Conservation (phyloP, 371 early-diverging fungal species). For the Circinella umbellata region DNA sequence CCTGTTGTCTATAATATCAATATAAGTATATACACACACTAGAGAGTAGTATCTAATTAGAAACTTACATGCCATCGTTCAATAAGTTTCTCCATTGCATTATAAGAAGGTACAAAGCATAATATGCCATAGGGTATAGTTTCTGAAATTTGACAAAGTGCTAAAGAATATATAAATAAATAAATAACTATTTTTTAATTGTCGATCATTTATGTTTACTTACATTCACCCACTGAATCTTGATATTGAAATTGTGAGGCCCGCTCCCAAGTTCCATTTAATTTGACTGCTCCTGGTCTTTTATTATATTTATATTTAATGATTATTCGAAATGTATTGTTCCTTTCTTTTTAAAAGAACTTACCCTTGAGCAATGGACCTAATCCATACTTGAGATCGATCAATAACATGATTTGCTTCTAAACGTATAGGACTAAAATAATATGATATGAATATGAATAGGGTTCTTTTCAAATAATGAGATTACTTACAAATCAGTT, state of each 20-base stretch:
- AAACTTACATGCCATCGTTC: slow-evolving; percentile 52
- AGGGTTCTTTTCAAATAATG: too few relatives aligned
- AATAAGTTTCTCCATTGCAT: slow-evolving; percentile 52
- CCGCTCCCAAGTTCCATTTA: slow-evolving; percentile 60
- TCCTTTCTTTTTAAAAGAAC: background rate
- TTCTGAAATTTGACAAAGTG: slow-evolving; percentile 49
- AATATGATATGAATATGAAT: too few relatives aligned
- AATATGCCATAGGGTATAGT: slow-evolving; percentile 67
- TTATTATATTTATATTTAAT: background rate
- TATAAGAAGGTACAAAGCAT: slow-evolving; percentile 70
- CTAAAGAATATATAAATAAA: slow-evolving; percentile 18
- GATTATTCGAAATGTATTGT: too few relatives aligned
- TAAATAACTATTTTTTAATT: background rate
- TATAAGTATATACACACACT: background rate
- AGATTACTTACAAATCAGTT: slow-evolving; percentile 56
- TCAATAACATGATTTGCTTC: slow-evolving; percentile 70
- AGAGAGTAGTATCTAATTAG: background rate
- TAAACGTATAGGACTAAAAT: slow-evolving; percentile 30
- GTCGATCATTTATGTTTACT: background rate
- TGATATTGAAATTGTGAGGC: slow-evolving; percentile 62
- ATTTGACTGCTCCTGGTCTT: slow-evolving; percentile 41
- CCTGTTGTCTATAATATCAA: slow-evolving; percentile 37
- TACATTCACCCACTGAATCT: slow-evolving; percentile 69
- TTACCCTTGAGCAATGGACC: slow-evolving; percentile 51
- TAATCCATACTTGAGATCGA: slow-evolving; percentile 55